Base-by-base conservation (phyloP, 495 filamentous ascomycete species). In the Talaromyces adpressus region DNA sequence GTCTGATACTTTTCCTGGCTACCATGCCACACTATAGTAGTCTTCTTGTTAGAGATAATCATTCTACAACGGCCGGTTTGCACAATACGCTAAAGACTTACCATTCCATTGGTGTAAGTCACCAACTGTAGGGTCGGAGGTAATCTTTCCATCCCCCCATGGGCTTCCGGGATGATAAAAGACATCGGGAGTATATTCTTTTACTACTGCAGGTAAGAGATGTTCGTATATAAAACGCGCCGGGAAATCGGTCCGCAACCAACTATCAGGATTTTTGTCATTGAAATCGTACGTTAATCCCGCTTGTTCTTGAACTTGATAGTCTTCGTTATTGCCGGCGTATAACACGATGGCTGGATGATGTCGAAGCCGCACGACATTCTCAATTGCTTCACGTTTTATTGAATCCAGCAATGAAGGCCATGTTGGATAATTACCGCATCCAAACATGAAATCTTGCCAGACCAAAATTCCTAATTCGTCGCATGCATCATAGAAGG, bases 61-160 rank as follows among this genome's bases (percentile, higher is more conserved):
- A 41, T 41, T 12, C 14, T 41, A 41, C 36, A 41, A 41, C 2
- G 14, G 14, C 36, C 6, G 36, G 2, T 16, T 41, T 41, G 36
- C n/a, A 14, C 4, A 16, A 4, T 16, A 41, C 12, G 36, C 6
- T 18, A 18, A 20, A 20, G 18, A 49, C 36, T 18, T 7, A 81
- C 79, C 79, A 72, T 97, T 96, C 93, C 93, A 98, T 74, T 97
- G 93, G 73, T 98, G 93, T 71, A 97, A 88, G 71, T 98, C 93
- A 53, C 93, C 93, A 27, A 96, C 86, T 0, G 89, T 94, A 2
- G 89, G 81, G 73, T 97, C 92, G 12, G 80, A 85, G 0, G 89
- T 91, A 58, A 83, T 80, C 68, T 87, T 86, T 6, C 90, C 91
- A 67, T 88, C 86, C 20, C 91, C 91, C 88, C 87, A 97, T 4